Evolutionary conservation across 768 basidiomycete species (phyloP), one percentile per base, ranked within the genome.

Genomic region (Calocybe cyanea): DNA sequence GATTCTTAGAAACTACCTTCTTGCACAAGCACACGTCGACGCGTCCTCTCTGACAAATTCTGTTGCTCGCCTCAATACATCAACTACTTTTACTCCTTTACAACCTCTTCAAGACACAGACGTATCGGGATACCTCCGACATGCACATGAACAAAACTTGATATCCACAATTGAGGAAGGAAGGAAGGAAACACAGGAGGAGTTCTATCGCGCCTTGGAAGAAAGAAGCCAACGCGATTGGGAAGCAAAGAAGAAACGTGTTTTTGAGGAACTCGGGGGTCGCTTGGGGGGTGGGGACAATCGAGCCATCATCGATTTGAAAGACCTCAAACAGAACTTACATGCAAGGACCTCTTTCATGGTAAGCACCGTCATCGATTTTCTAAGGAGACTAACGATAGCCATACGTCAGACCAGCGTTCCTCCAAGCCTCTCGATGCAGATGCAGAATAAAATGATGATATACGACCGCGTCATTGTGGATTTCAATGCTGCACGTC

Each of bases 371-470:
- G 31, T 39, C 11, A 11, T 40, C 13, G 4, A 17, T 34, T 9
- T 11, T 33, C 35, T 38, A 45, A 19, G 30, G 32, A 13, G 33
- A 40, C 48, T 30, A 25, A 15, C 35, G 9, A 19, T 8, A 24
- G 43, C 17, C 41, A 46, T n/a, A n/a, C n/a, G n/a, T 38, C 48
- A 70, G 67, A 57, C 66, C 6, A 67, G 63, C 50, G 55, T 59
- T 33, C 68, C 74, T 1, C 81, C 85, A 1, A 80, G 74, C 48
- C 65, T 84, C 17, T 80, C 75, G 11, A 63, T 88, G 32, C 87
- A 90, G 59, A 87, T 87, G 85, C 92, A 94, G 63, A 82, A 77
- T 65, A 90, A 89, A 66, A 93, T 97, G 93, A 91, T 97, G 87
- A 84, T 82, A 10, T 99, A 97, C 62, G 89, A 94, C 69, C 80